A percentile compares a stretch with the other conserved stretches of the same genome.
Evolutionary conservation across 176 grass and related monocot species (phyloP).

Genomic region (Microstegium vimineum): DNA sequence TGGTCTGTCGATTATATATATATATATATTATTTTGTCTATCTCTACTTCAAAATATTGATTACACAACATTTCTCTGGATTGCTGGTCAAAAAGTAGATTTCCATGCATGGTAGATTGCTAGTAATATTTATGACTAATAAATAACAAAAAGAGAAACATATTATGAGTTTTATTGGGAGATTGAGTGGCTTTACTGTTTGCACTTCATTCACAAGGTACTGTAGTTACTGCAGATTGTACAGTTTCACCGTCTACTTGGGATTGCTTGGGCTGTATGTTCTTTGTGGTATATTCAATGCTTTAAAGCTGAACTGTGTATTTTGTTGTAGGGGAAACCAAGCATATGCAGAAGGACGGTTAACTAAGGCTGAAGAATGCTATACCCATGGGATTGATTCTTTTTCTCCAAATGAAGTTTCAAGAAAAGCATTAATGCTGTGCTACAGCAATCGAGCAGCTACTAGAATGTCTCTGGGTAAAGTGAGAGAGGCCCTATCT

Average conservation of each 20-base stretch:
- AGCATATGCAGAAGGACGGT: slow-evolving; percentile 67
- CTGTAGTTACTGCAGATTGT: not conserved
- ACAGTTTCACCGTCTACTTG: not conserved
- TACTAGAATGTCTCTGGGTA: slow-evolving; percentile 83
- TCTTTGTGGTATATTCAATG: slow-evolving; percentile 3
- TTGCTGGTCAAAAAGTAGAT: slow-evolving; percentile 7
- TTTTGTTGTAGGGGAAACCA: slow-evolving; percentile 66
- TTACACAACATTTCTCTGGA: not conserved
- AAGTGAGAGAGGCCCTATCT: slow-evolving; percentile 76
- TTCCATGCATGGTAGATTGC: not conserved
- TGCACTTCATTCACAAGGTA: not conserved
- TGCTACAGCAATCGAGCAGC: slow-evolving; percentile 97
- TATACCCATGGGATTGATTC: slow-evolving; percentile 79
- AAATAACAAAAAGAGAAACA: slow-evolving; percentile 10
- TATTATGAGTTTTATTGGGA: not conserved
- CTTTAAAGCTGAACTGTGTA: slow-evolving; percentile 27
- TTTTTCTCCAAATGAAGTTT: slow-evolving; percentile 45
- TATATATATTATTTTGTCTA: not conserved
- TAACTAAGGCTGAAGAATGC: slow-evolving; percentile 73
- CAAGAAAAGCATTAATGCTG: slow-evolving; percentile 56
- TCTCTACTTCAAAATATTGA: not conserved
- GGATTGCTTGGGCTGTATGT: not conserved
- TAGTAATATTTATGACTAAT: not conserved
- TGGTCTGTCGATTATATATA: not conserved
- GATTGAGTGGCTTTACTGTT: not conserved